Evolutionary conservation across 2,329 filamentous ascomycete species (phyloP), one percentile per base, ranked within the genome.

Genomic region (Exophiala aquamarina): DNA sequence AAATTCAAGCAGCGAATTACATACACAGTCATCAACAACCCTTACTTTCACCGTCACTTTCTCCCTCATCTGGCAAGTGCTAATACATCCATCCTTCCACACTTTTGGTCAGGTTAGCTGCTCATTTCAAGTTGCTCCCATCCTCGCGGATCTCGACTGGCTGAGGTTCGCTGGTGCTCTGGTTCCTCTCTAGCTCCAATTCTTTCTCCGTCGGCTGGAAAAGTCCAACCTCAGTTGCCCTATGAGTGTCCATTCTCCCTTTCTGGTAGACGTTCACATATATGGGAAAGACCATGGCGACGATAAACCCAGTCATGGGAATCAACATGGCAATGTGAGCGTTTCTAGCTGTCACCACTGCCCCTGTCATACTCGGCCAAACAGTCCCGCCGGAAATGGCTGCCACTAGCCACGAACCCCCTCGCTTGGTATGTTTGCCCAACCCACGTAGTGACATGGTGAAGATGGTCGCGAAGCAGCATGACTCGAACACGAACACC

Each of bases 381-480:
- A 79, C 77, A 2, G 85, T 84, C 40, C 85, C 86, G 13, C 86
- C 85, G 6, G 77, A 72, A 0, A 89, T 83, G 50, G 83, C 84
- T 2, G 73, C 81, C 1, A 87, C 76, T 50, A 91, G 78, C 62
- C 79, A 83, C 1, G 84, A 84, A 3, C 80, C 81, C 2, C 85
- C 86, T 43, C 83, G 76, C 70, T 89, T 88, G 19, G 82, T 86
- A 67, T 89, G 83, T 21, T 79, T 77, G 5, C 86, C 86, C 3
- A 88, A 73, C 1, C 83, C 84, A 21, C 87, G 79, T 49, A 92
- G 79, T 3, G 84, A 84, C 9, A 91, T 76, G 11, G 84, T 81
- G 57, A 88, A 89, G 47, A 91, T 81, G 4, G 89, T 80, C 0
- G 88, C 87, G 73, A 86, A 93, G 59, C 87, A 78, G 41, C 49